Percentiles rank a stretch among this genome's conserved stretches.
phyloP scores from a whole-genome alignment of 495 filamentous ascomycete species.

The Penicillium chermesinum region DNA sequence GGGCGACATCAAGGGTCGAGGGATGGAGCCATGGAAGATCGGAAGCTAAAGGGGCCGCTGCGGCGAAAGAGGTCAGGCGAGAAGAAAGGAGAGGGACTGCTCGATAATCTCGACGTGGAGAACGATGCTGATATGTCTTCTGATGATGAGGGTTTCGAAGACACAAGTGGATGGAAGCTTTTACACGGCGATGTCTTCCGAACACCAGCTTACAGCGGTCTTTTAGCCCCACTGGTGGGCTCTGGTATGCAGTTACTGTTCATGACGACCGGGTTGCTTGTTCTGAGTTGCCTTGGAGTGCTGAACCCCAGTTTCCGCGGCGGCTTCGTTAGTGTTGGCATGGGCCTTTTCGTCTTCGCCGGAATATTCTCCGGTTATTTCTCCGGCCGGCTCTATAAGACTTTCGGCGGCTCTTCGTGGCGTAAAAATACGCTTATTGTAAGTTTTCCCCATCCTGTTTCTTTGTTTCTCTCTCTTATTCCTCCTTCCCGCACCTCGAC shows the following conservation, averaged over 20 bases:
- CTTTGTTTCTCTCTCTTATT: too few species aligned
- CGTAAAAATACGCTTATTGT: constrained; percentile 72
- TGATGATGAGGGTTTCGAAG: constrained; percentile 77
- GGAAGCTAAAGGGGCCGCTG: constrained; percentile 53
- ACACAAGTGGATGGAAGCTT: constrained; percentile 88
- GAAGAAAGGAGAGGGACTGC: constrained; percentile 53
- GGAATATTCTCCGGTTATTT: constrained; percentile 93
- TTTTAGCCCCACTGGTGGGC: constrained; percentile 81
- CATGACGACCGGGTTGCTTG: constrained; percentile 72
- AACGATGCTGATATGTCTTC: constrained; percentile 58
- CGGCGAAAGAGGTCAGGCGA: constrained; percentile 46
- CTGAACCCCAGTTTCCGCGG: constrained; percentile 90
- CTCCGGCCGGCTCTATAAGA: constrained; percentile 77
- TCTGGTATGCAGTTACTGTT: constrained; percentile 88
- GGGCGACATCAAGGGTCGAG: constrained; percentile 70
- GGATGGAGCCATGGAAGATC: constrained; percentile 64
- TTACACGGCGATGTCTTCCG: constrained; percentile 96
- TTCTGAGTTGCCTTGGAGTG: constrained; percentile 76
- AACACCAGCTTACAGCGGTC: constrained; percentile 63
- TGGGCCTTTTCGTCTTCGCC: constrained; percentile 84
- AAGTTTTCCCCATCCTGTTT: too few species aligned
- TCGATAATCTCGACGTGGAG: constrained; percentile 58
- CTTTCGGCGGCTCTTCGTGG: constrained; percentile 77
- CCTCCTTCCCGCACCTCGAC: too few species aligned
- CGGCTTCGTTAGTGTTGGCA: constrained; percentile 82